Base-by-base conservation (phyloP, 164 flowering plant genomes). In the Annona squamosa region DNA sequence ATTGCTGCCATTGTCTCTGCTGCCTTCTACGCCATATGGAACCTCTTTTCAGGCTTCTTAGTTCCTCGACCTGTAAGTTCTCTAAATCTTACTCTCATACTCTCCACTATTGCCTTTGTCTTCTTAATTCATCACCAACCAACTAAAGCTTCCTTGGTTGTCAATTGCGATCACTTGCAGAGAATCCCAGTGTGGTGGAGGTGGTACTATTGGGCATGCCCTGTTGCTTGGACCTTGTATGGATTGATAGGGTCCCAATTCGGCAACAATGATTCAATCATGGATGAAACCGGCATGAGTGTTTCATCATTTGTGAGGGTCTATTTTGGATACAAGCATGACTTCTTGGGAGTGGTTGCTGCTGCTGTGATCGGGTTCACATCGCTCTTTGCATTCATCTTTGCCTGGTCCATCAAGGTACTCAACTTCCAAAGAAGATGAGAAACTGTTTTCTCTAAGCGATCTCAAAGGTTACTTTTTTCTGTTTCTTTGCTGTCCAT, bases 121-220 rank as follows among this genome's bases (percentile, higher is more conserved):
- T 3, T 7, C 59, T 16, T 52, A 52, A 1, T 52, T 2, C 13
- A 3, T 2, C 13, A 3, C 13, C 3, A 3, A n/a, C n/a, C n/a
- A 52, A 52, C 17, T 52, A 52, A 3, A 62, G 9, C 3, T 9
- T 63, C 46, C 46, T 46, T 45, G 9, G 1, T 71, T 66, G 26
- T 26, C 37, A 26, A 26, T 26, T 26, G 37, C 37, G 37, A 26
- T 26, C 37, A 26, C 43, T 48, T 56, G 42, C 84, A 83, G 84
- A 75, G 74, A 48, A 73, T 79, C 45, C 84, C 84, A 7, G 61
- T 70, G 19, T 84, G 82, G 84, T 83, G 86, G 91, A 84, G 79
- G 67, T 87, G 91, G 91, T 86, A 82, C 79, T 82, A 83, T 63
- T 87, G 87, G 87, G 65, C 63, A 4, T 80, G 84, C 42, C 90